Percentiles rank a stretch among this genome's conserved stretches.
phyloP scores from a whole-genome alignment of 208 protist genomes.

The Crithidia fasciculata region DNA sequence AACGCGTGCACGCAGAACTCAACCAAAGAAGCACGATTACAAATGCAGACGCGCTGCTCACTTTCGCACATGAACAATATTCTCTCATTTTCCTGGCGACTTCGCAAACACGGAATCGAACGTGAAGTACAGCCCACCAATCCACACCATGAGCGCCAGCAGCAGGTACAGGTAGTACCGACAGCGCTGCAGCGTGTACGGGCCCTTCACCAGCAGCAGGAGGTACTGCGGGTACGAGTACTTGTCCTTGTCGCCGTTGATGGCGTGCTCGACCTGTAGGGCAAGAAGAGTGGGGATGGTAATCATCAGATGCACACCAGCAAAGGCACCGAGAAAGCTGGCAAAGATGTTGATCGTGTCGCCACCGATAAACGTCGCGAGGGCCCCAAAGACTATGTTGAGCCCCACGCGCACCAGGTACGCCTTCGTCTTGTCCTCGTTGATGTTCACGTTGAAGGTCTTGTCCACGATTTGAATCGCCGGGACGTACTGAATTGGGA shows the following conservation, averaged over 20 bases:
- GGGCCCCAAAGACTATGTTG: constrained; percentile 55
- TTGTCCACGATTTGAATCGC: constrained; percentile 84
- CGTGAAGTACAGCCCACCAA: constrained; percentile 64
- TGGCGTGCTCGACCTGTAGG: constrained; percentile 51
- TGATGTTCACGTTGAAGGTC: constrained; percentile 46
- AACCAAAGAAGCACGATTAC: no score
- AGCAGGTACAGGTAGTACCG: constrained; percentile 62
- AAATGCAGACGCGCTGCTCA: no score
- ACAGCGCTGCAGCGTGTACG: constrained; percentile 37
- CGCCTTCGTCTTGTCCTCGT: constrained; percentile 31
- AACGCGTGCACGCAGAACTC: no score
- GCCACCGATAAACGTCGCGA: constrained; percentile 63
- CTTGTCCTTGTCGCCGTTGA: constrained; percentile 37
- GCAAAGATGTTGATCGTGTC: constrained; percentile 82
- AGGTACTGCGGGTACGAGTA: constrained; percentile 44
- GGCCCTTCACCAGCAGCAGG: constrained; percentile 47
- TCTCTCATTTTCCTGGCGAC: background rate
- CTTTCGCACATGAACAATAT: no score
- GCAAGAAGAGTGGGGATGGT: constrained; percentile 70
- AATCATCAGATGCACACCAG: constrained; percentile 81
- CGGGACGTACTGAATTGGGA: constrained; percentile 83
- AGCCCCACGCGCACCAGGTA: constrained; percentile 53
- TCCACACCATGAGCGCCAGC: constrained; percentile 51
- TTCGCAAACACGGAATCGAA: constrained; percentile 15
- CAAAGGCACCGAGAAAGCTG: constrained; percentile 83